A percentile compares a stretch with the other conserved stretches of the same genome.
These are phyloP conservation scores for Myxozyma vanderwaltii DNA, from an alignment of 805 yeast species.

Conservation along the genomic window DNA sequence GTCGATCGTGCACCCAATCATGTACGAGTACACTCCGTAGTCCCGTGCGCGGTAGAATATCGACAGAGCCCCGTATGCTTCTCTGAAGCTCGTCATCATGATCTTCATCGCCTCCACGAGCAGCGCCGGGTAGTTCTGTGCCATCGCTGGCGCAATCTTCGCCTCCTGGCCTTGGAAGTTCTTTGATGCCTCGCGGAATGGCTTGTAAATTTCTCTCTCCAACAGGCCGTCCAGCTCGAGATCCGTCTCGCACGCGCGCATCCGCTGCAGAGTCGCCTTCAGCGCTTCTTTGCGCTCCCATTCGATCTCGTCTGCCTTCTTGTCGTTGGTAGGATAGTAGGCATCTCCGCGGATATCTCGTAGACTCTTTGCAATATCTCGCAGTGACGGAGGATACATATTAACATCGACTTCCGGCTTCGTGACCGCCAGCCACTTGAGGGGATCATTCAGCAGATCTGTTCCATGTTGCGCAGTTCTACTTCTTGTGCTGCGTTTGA, in stretches of 20 bases:
- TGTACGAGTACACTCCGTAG: conserved; percentile 44
- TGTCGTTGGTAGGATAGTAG: not conserved
- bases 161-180: conserved; percentile 17
- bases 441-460: conserved; percentile 10
- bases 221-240: conserved; percentile 9
- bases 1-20: conserved; percentile 45
- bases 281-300: conserved; percentile 20
- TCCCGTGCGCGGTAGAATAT: conserved; percentile 45
- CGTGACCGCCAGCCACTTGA: conserved; percentile 18
- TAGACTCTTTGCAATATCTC: conserved; percentile 16
- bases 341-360: conserved; percentile 1
- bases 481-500: no score
- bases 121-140: conserved; percentile 28
- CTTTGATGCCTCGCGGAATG: conserved; percentile 21
- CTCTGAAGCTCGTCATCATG: conserved; percentile 15
- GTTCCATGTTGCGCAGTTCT: not conserved
- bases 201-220: conserved; percentile 23
- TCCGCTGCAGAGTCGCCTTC: conserved; percentile 3
- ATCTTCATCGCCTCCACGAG: conserved; percentile 25
- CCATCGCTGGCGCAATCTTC: conserved; percentile 14
- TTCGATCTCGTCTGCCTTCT: conserved; percentile 7
- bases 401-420: conserved; percentile 3
- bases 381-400: conserved; percentile 24
- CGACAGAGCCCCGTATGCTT: conserved; percentile 40
- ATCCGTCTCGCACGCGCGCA: conserved; percentile 28